phyloP scores from a whole-genome alignment of 208 protist species.

The Trypanosoma boissoni region DNA sequence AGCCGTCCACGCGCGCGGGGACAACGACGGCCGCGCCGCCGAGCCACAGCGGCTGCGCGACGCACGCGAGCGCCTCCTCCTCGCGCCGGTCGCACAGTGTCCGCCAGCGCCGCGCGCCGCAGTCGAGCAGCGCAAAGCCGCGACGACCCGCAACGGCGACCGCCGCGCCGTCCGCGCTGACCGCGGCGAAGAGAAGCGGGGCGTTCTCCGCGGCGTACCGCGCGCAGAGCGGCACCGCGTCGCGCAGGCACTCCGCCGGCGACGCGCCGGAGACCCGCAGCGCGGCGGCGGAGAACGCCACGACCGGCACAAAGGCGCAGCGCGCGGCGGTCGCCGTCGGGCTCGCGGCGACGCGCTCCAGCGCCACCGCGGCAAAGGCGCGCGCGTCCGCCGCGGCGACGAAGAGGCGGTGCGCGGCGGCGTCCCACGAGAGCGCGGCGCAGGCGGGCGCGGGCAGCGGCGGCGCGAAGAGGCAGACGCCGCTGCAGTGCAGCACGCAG shows the following conservation, averaged over 20 bases:
- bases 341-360: conserved; percentile 34
- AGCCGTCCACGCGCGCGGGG: conserved; percentile 22
- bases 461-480: conserved; percentile 46
- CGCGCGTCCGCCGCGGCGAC: conserved; percentile 1
- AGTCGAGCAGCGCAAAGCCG: conserved; percentile 44
- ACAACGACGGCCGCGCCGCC: conserved; percentile 36
- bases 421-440: conserved; percentile 24
- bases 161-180: conserved; percentile 42
- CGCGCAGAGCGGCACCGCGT: conserved; percentile 16
- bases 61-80: conserved; percentile 35
- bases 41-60: conserved; percentile 65
- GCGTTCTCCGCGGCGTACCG: conserved; percentile 53
- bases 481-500: conserved; percentile 62
- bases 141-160: conserved; percentile 41
- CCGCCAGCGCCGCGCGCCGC: conserved; percentile 37
- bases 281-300: too few species aligned
- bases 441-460: conserved; percentile 2
- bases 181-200: conserved; percentile 50
- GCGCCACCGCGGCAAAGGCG: conserved; percentile 2
- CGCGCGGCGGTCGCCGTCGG: too few species aligned
- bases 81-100: conserved; percentile 29
- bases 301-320: conserved; percentile 39
- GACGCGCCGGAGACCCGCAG: too few species aligned
- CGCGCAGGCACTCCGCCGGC: conserved; percentile 3
- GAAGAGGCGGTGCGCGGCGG: conserved; percentile 10